A percentile compares a stretch with the other conserved stretches of the same genome.
Conservation (phyloP, 768 basidiomycete species). For the Pisolithus sp. region DNA sequence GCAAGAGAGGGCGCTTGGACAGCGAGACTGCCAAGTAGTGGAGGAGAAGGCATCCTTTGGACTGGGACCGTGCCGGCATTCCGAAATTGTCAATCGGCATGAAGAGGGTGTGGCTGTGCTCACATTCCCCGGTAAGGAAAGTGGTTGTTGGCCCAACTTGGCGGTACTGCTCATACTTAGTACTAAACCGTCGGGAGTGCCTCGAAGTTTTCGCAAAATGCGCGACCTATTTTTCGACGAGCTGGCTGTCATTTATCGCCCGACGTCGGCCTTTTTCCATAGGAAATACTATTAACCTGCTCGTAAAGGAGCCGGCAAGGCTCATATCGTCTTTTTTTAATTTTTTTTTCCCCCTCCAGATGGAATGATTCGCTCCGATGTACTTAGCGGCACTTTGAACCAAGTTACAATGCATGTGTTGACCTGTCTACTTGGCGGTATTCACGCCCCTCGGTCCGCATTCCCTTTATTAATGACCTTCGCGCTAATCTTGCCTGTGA, state of each 20-base stretch:
- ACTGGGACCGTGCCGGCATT: constrained; percentile 18
- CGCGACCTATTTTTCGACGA: too few relatives aligned
- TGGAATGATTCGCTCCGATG: too few relatives aligned
- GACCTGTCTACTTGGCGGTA: neutral
- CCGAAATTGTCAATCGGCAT: constrained; percentile 20
- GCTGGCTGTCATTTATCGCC: too few relatives aligned
- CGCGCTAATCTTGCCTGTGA: neutral
- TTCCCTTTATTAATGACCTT: neutral
- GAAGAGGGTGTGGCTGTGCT: constrained; percentile 12
- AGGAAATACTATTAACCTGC: too few relatives aligned
- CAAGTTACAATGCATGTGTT: too few relatives aligned
- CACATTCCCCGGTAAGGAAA: constrained; percentile 23
- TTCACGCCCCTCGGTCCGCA: neutral
- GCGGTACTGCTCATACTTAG: neutral
- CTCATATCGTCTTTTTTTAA: too few relatives aligned
- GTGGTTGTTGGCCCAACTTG: constrained; percentile 15
- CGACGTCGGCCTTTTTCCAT: too few relatives aligned
- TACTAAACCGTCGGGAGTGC: neutral
- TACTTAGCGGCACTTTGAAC: too few relatives aligned
- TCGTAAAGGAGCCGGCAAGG: too few relatives aligned
- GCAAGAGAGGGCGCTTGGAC: constrained; percentile 56
- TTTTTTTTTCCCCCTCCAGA: too few relatives aligned
- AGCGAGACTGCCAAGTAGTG: constrained; percentile 59
- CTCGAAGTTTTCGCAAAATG: too few relatives aligned
- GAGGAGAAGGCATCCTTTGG: constrained; percentile 36